Base-by-base conservation (phyloP, 441 rosid genomes). In the Jatropha podagrica region DNA sequence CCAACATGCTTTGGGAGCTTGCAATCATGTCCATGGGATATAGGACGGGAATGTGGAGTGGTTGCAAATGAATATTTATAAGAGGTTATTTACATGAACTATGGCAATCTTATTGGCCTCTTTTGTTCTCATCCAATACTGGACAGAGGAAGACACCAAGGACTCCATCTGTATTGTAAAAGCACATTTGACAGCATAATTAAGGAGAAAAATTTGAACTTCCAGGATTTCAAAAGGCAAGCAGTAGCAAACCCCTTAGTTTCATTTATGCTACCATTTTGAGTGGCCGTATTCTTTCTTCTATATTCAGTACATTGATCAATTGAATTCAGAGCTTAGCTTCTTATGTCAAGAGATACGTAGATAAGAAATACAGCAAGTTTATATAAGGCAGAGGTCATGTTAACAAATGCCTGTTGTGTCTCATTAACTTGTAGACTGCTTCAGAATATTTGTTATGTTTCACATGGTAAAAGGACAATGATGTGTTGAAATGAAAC, bases 1-100 rank as follows among this genome's bases (percentile, higher is more conserved):
- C 90, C 6, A 92, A 88, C 88, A 91, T 92, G 97, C 91, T 93
- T n/a, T 96, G 95, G 94, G 97, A 93, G 86, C 90, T 96, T 48
- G 91, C 86, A 5, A 91, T 96, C 59, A 91, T 96, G 95, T 89
- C 97, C 2, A 83, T 82, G 40, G 97, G 98, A 76, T 92, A 93
- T 80, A 85, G 96, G 85, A 87, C 88, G 5, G 81, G 94, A 46
- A 84, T 95, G 78, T 96, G 98, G 98, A 82, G 85, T 83, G 81
- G 89, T 72, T 8, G 51, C 71, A 51, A 68, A 65, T 89, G 83
- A 91, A 64, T 49, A 82, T 26, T 41, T 18, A 13, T 13, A 26
- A 13, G 15, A n/a, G 55, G 18, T 62, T 27, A 44, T 14, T 51
- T 52, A 49, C 42, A 37, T 32, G 69, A 71, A 68, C 32, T 9